A percentile compares a stretch with the other conserved stretches of the same genome.
Conservation (phyloP, 768 basidiomycete genomes). For the Pilatotrama ljubarskyi region DNA sequence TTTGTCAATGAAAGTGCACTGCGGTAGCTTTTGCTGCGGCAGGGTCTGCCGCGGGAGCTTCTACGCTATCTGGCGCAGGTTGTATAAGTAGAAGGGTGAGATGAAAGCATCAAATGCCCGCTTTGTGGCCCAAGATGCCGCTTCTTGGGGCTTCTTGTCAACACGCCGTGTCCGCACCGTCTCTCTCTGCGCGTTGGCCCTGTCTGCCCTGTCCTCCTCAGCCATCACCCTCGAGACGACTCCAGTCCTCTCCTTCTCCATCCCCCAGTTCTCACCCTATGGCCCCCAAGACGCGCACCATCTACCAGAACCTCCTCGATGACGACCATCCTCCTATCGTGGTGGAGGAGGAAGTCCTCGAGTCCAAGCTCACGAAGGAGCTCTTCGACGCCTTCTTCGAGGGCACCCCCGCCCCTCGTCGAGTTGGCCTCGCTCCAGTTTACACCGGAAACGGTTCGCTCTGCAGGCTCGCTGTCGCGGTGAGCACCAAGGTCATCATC, state of each 20-base stretch:
- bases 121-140: constrained; percentile 11
- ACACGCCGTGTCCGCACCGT: constrained; percentile 29
- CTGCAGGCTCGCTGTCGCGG: constrained; percentile 47
- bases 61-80: neutral
- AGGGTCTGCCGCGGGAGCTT: neutral
- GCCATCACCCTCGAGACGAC: constrained; percentile 31
- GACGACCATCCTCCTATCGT: constrained; percentile 20
- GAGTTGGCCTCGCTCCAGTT: constrained; percentile 52
- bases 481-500: constrained; percentile 30
- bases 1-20: neutral
- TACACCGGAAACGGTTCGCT: constrained; percentile 46
- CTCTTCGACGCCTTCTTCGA: constrained; percentile 20
- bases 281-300: constrained; percentile 5
- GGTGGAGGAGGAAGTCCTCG: constrained; percentile 22
- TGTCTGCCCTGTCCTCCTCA: constrained; percentile 20
- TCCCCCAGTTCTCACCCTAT: constrained; percentile 6
- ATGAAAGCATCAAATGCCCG: neutral
- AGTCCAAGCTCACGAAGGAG: constrained; percentile 24
- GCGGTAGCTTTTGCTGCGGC: constrained; percentile 8
- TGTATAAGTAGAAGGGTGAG: constrained; percentile 1
- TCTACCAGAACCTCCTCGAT: constrained; percentile 32
- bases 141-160: constrained; percentile 22
- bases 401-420: constrained; percentile 20
- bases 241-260: constrained; percentile 24
- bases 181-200: constrained; percentile 18